These are phyloP conservation scores for Penicillium coprophilum DNA, from an alignment of 495 filamentous ascomycete species.

Conservation along the genomic window DNA sequence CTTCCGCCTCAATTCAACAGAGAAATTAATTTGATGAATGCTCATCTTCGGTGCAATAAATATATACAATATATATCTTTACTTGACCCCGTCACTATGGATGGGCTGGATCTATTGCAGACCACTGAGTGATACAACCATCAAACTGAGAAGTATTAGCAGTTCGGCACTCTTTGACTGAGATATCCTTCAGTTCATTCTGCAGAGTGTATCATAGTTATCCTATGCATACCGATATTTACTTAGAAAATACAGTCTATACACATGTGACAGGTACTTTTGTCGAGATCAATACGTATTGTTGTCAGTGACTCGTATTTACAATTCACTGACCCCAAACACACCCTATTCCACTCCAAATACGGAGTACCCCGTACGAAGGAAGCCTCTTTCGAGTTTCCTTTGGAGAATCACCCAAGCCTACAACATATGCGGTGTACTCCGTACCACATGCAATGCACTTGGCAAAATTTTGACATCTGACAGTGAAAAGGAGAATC, in stretches of 20 bases:
- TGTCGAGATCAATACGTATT: background rate
- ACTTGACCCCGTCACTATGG: background rate
- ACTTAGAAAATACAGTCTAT: background rate
- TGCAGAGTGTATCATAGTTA: background rate
- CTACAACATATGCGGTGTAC: too few species aligned
- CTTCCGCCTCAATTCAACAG: too few species aligned
- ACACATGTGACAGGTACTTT: slow-evolving; percentile 1
- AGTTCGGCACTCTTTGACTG: background rate
- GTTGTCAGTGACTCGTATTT: background rate
- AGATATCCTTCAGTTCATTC: background rate
- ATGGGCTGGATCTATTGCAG: background rate
- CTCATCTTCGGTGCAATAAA: too few species aligned
- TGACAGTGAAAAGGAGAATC: background rate
- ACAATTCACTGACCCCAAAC: background rate
- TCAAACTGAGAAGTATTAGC: background rate
- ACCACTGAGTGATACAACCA: background rate
- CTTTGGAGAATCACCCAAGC: too few species aligned
- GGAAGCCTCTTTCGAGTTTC: background rate
- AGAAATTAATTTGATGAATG: too few species aligned
- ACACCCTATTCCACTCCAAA: background rate
- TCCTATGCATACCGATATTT: background rate
- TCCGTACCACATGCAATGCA: too few species aligned
- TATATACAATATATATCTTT: background rate
- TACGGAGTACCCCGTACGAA: too few species aligned
- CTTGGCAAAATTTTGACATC: too few species aligned